Evolutionary conservation across 1,284 basidiomycete genomes (phyloP), one percentile per base, ranked within the genome.

Genomic region (Sphaerobolus stellatus): DNA sequence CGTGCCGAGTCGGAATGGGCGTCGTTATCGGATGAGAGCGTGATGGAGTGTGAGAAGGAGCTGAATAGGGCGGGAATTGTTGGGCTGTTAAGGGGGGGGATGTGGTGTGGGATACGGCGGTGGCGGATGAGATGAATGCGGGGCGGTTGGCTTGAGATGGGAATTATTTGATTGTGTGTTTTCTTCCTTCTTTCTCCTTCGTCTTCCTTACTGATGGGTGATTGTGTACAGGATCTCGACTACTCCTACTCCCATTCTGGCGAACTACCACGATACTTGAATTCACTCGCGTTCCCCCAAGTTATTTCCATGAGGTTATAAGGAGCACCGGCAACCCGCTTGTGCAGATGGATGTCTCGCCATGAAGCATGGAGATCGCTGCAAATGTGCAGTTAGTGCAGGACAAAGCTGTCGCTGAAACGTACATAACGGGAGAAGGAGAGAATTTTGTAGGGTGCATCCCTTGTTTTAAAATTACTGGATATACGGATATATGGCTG

Each of bases 121-220:
- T 89, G 1, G 86, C 86, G 3, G 89, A 92, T 62, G 89, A 92
- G 65, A 87, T 84, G 1, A 92, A 92, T 66, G 75, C 83, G 2
- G 90, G 90, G 14, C 70, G 86, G 59, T 66, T 92, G 68, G 75
- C 91, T 8, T 92, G 89, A 87, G 90, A 92, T 65, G 90, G 89
- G 25, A 82, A 80, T 58, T 92, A 90, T 70, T 76, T 92, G 8
- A 81, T 92, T 61, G 89, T 92, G 64, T 70, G 78, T 74, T 13
- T 13, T 54, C 53, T 50, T 44, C 48, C 54, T 27, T 46, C 51
- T 44, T 27, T 38, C 49, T 24, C 18, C 41, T 25, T 22, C 29
- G 6, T 14, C 31, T 31, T 11, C 43, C 47, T 57, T 63, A 48
- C 25, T 43, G 34, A 43, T 44, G 31, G 27, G 16, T 14, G 48